Evolutionary conservation across 257 asterid species (phyloP).

Genomic region (Galeopsis tetrahit): DNA sequence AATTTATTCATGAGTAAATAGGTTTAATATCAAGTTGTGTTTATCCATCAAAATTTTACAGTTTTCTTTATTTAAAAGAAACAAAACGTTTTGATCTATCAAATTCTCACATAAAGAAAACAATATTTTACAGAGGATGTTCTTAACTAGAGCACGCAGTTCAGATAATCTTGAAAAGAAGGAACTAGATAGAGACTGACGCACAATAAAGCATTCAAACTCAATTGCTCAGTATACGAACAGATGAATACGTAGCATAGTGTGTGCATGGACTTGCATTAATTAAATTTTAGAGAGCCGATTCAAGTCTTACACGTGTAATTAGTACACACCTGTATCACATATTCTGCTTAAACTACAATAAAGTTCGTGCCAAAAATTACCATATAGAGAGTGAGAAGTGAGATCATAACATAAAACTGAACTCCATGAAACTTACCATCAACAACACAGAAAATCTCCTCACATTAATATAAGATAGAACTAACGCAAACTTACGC

Average conservation of each 20-base stretch:
- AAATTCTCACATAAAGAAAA: neutral
- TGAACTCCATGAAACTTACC: slow-evolving; percentile 16
- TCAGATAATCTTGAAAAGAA: slow-evolving; percentile 13
- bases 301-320: slow-evolving; percentile 4
- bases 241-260: slow-evolving; percentile 22
- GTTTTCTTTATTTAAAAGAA: neutral
- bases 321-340: neutral
- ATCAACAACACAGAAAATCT: slow-evolving; percentile 12
- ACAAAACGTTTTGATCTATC: neutral
- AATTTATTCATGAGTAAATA: slow-evolving; percentile 13
- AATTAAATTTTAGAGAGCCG: slow-evolving; percentile 8
- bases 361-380: neutral
- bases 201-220: neutral
- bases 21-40: neutral
- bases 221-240: slow-evolving; percentile 22
- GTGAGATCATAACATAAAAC: slow-evolving; percentile 19
- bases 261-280: neutral
- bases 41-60: neutral
- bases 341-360: slow-evolving; percentile 12
- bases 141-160: slow-evolving; percentile 8
- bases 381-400: neutral
- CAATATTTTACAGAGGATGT: neutral
- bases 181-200: neutral
- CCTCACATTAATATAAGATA: slow-evolving; percentile 14
- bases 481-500: slow-evolving; percentile 17